Base-by-base conservation (phyloP, 2,329 filamentous ascomycete genomes). In the Epichloe glyceriae region DNA sequence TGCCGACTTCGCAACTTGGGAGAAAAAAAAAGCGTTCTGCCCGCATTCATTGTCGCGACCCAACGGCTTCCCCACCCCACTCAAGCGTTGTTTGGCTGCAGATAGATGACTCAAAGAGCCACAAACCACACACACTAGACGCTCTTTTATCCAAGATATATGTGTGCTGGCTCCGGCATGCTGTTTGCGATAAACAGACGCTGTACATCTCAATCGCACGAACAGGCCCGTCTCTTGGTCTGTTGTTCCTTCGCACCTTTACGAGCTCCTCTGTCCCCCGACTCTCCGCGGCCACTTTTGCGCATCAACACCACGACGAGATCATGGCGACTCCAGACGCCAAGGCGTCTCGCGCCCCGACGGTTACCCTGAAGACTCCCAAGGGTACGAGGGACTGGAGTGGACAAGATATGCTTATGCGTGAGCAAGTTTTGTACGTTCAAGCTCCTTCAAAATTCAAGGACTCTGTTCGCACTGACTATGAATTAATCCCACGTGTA, bases 321-420 rank as follows among this genome's bases (percentile, higher is more conserved):
- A 47, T 22, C 50, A 70, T 69, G 67, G 61, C 67, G 35, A 47
- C 50, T 49, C 63, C 68, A 38, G 56, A 57, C 44, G 51, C 43
- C 47, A 58, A 57, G 50, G 47, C 52, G 38, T 49, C 83, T 85
- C 68, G 80, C 82, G 49, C 49, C 33, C 51, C 53, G n/a, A 52
- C 46, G 34, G 51, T 56, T 30, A 51, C 56, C 68, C 76, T 94
- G 65, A 95, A 95, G 75, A 87, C 85, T 62, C 87, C 88, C 55
- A 95, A 95, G 76, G 88, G 89, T 59, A 95, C 88, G 57, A 86
- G 88, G 65, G 89, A 95, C 67, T 95, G 84, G 85, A 76, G 82
- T 62, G 85, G 84, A 58, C 78, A 78, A 67, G 83, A 89, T 64
- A 86, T 89, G 75, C 78, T 88, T 62, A 82, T 91, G 62, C 81